Base-by-base conservation (phyloP, 306 rosid genomes). In the Cucurbita ficifolia region DNA sequence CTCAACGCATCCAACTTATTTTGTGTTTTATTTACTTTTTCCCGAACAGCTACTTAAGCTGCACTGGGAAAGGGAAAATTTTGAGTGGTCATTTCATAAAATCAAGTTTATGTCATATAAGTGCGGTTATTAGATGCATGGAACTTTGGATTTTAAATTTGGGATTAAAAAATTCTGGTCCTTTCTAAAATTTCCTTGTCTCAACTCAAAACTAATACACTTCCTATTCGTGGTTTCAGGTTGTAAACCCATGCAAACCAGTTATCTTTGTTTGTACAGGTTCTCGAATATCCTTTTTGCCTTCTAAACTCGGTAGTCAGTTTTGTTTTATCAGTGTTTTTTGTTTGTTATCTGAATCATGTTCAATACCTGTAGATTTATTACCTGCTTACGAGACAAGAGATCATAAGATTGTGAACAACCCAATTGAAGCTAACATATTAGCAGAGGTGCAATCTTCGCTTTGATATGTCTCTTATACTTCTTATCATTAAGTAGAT, bases 211-310 rank as follows among this genome's bases (percentile, higher is more conserved):
- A 29, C 24, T 22, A 50, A 51, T 18, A 21, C 48, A 43, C 62
- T 33, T 46, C 43, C 52, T 48, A 10, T 43, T 76, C 76, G 38
- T 73, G 67, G 35, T 50, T 87, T 82, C 96, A 94, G 97, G 88
- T 85, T 81, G 72, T 94, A 78, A 81, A 85, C 81, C 97, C 96
- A 64, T 46, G 75, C 82, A 86, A 85, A 77, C 89, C 96, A 22
- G 98, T 90, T 75, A 79, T 94, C 83, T 94, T 94, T 84, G 84
- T 90, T 73, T 82, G 91, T 79, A 94, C 97, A 76, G 98, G 98
- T 90, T 76, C 35, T 82, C 70, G 46, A 52, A 1, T 17, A 46
- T 12, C 1, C 42, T 24, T 45, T 7, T 8, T 48, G 13, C 76
- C 29, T 39, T 61, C 43, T 55, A 55, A 39, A 59, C 76, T 21